A percentile compares a stretch with the other conserved stretches of the same genome.
Evolutionary conservation across 768 basidiomycete species (phyloP).

Genomic region (Leccinum subgranulosum): DNA sequence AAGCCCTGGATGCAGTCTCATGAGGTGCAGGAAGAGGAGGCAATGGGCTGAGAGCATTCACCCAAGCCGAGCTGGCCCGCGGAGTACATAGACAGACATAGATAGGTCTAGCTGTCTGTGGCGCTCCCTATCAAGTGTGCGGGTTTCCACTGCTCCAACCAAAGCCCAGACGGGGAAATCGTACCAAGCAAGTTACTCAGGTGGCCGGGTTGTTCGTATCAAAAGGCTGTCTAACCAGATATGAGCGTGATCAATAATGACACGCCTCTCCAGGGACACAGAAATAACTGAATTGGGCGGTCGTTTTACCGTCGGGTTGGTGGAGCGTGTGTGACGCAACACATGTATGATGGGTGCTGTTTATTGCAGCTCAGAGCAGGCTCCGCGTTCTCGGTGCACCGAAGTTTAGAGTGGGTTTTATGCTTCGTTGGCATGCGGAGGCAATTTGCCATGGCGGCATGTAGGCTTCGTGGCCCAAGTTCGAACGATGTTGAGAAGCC

Average conservation of each 20-base stretch:
- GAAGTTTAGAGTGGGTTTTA: neutral
- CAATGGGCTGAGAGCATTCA: constrained; percentile 4
- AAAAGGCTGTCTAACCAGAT: constrained; percentile 20
- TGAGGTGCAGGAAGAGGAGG: constrained; percentile 5
- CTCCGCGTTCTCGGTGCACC: constrained; percentile 21
- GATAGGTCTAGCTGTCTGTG: constrained; percentile 10
- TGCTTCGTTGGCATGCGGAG: neutral
- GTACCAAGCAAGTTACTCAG: neutral
- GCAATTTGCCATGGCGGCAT: constrained; percentile 1
- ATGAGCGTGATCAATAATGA: constrained; percentile 6
- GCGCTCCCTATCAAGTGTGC: constrained; percentile 9
- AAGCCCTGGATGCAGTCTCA: constrained; percentile 31
- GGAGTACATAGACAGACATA: constrained; percentile 16
- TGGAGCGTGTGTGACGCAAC: neutral
- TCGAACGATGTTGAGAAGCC: neutral
- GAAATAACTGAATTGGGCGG: constrained; percentile 5
- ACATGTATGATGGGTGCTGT: neutral
- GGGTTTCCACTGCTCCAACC: neutral
- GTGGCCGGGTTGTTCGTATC: constrained; percentile 13
- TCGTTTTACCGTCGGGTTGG: neutral
- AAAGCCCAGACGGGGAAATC: constrained; percentile 2
- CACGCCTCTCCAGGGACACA: constrained; percentile 9
- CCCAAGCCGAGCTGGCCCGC: constrained; percentile 11
- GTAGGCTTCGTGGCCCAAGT: constrained; percentile 3
- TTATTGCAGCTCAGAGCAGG: constrained; percentile 17